These are phyloP conservation scores for Coffea eugenioides DNA, from an alignment of 257 asterid species.

Conservation along the genomic window DNA sequence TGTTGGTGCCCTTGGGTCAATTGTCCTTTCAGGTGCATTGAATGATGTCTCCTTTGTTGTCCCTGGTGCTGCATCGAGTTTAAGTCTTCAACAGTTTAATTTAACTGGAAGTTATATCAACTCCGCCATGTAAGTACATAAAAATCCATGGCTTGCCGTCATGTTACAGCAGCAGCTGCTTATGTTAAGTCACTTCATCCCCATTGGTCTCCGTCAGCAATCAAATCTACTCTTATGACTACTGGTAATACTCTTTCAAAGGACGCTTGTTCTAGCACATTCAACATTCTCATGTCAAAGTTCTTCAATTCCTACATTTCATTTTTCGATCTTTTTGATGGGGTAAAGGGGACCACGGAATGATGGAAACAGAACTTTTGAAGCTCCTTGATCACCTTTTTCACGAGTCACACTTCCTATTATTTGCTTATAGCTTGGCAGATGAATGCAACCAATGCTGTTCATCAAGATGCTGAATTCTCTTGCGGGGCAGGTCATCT, in stretches of 20 bases:
- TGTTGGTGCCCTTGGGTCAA: conserved; percentile 17
- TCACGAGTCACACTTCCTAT: background rate
- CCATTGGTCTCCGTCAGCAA: conserved; percentile 7
- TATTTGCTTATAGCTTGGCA: background rate
- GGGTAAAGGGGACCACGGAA: no score
- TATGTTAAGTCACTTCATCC: conserved; percentile 7
- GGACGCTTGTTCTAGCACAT: no score
- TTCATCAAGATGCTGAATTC: conserved; percentile 9
- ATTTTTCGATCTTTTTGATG: no score
- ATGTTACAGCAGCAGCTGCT: conserved; percentile 17
- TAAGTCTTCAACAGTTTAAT: background rate
- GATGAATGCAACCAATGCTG: background rate
- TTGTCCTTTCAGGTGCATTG: background rate
- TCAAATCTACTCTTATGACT: conserved; percentile 23
- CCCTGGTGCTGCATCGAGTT: background rate
- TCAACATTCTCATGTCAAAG: no score
- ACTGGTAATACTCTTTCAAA: conserved; percentile 1
- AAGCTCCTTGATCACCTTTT: no score
- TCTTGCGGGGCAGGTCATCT: conserved; percentile 18
- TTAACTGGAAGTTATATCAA: background rate
- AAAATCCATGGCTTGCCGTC: conserved; percentile 25
- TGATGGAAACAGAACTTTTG: no score
- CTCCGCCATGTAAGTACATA: background rate
- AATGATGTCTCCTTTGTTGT: background rate
- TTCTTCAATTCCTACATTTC: no score